Base-by-base conservation (phyloP, 768 basidiomycete genomes). In the Tulasnella sp. region DNA sequence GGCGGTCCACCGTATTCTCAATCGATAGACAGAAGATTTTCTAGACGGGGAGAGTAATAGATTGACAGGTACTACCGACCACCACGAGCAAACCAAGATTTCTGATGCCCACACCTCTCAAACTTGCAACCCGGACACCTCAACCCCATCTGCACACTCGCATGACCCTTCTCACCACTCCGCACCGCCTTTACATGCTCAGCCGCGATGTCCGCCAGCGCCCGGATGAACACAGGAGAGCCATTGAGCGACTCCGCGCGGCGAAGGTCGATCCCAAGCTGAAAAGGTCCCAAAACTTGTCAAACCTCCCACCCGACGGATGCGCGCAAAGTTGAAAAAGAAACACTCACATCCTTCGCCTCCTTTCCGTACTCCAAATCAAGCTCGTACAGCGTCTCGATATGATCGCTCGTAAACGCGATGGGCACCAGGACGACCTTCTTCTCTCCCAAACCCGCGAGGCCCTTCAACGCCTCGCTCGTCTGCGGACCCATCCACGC, bases 401-500 rank as follows among this genome's bases (percentile, higher is more conserved):
- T 98, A 79, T 99, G 97, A 81, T 99, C 97, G 79, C 91, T 95
- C 16, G 97, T 99, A 82, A 99, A 99, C 32, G 97, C 97, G 74
- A 99, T 95, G 0, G 97, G 97, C 7, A 99, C 88, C 42, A 98
- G 82, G 71, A 98, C 77, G 40, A 82, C 76, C 73, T 84, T 79
- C 75, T 83, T 83, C 72, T 81, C 75, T 7, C 83, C 83, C 34
- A 78, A 78, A 77, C 81, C 80, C 35, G 80, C 80, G 29, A 81
- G 77, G 0, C 83, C 84, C 75, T 97, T 94, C 78, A 99, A 82
- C 62, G 95, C 92, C 69, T 93, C 94, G 19, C 86, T 84, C 1
- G 97, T 99, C 80, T 98, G 95, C 83, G 94, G 94, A 4, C 97
- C 97, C 87, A 98, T 92, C 97, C 97, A 98, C 22, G 95, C 92